Percentiles rank a stretch among this genome's conserved stretches.
Conservation (phyloP, 1,284 basidiomycete species). For the Cutaneotrichosporon sp. region DNA sequence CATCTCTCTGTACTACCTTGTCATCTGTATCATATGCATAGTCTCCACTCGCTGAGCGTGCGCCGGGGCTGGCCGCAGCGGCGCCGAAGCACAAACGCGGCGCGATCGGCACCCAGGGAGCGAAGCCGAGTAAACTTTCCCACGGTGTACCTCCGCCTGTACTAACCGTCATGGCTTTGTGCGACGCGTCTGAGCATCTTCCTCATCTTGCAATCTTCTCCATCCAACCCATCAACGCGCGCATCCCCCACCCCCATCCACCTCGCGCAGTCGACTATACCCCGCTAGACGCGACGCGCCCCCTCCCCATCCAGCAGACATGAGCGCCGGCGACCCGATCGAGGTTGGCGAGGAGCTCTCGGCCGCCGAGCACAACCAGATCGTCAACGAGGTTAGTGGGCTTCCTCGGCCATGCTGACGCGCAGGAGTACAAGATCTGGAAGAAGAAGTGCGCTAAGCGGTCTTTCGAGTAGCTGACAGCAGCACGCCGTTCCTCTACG, state of each 20-base stretch:
- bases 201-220: not conserved
- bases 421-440: slow-evolving; percentile 59
- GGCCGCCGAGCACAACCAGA: slow-evolving; percentile 67
- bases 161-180: slow-evolving; percentile 4
- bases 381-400: slow-evolving; percentile 79
- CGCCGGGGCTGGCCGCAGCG: no score
- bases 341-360: slow-evolving; percentile 62
- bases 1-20: not conserved
- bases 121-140: not conserved
- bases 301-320: not conserved
- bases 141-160: not conserved
- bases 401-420: slow-evolving; percentile 14
- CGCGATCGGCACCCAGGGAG: not conserved
- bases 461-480: not conserved
- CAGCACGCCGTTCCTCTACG: slow-evolving; percentile 89
- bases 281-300: not conserved
- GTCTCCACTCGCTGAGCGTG: not conserved
- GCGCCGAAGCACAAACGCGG: not conserved
- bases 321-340: slow-evolving; percentile 40
- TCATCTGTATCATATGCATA: not conserved
- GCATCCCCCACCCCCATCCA: not conserved
- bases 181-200: not conserved
- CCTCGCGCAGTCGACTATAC: not conserved
- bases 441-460: slow-evolving; percentile 73
- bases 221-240: no score